Evolutionary conservation across 176 grass and related monocot genomes (phyloP).

Genomic region (Lolium perenne): DNA sequence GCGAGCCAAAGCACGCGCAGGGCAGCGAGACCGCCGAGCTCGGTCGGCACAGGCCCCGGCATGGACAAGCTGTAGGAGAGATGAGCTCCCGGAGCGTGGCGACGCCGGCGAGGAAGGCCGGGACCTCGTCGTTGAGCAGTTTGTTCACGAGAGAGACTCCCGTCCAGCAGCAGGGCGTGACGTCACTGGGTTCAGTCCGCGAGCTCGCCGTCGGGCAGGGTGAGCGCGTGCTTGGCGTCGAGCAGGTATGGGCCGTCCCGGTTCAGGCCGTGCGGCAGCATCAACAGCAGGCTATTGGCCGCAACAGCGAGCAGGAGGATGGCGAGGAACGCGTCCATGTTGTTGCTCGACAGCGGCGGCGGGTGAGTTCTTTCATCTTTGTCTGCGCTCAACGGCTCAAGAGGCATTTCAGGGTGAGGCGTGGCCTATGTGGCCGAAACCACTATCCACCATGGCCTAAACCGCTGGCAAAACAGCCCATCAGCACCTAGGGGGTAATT

Average conservation of each 20-base stretch:
- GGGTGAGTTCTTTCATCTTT: too few species aligned
- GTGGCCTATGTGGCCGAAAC: too few species aligned
- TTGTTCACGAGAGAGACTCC: constrained; percentile 46
- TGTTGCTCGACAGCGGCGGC: too few species aligned
- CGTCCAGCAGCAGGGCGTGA: constrained; percentile 70
- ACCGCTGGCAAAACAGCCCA: too few species aligned
- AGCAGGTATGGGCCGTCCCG: constrained; percentile 64
- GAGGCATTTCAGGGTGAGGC: too few species aligned
- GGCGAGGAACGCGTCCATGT: too few species aligned
- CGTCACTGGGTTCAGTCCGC: constrained; percentile 49
- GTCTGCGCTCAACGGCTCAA: too few species aligned
- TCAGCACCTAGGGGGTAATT: too few species aligned
- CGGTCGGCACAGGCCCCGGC: constrained; percentile 40
- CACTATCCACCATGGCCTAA: too few species aligned
- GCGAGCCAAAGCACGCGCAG: constrained; percentile 76
- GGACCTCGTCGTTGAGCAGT: constrained; percentile 40
- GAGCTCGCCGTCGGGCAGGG: not conserved
- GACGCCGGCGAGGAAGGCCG: constrained; percentile 35
- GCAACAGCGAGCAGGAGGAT: too few species aligned
- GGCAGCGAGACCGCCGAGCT: constrained; percentile 52
- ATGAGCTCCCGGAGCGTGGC: constrained; percentile 62
- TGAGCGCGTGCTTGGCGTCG: constrained; percentile 61
- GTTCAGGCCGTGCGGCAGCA: constrained; percentile 5
- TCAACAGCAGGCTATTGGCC: too few species aligned
- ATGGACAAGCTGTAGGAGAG: constrained; percentile 73